These are phyloP conservation scores for Eucommia ulmoides DNA, from an alignment of 257 asterid species.

Conservation along the genomic window DNA sequence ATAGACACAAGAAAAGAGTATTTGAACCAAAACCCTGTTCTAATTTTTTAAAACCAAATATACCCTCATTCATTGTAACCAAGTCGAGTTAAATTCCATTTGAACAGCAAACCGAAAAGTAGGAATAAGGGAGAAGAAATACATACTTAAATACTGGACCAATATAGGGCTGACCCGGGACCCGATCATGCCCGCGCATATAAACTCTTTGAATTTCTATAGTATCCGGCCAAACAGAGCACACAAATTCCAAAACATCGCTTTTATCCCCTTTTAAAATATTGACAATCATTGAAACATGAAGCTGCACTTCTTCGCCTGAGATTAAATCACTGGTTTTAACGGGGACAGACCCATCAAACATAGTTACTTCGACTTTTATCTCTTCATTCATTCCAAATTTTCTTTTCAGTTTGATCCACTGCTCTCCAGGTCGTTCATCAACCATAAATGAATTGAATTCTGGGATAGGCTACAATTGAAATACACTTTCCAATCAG, in stretches of 20 bases:
- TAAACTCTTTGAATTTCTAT: constrained; percentile 52
- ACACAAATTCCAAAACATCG: constrained; percentile 54
- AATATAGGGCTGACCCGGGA: constrained; percentile 22
- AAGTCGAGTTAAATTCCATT: too few species aligned
- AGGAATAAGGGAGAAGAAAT: background rate
- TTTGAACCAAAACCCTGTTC: too few species aligned
- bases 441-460: constrained; percentile 57
- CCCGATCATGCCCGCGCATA: constrained; percentile 28
- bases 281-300: constrained; percentile 43
- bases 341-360: constrained; percentile 53
- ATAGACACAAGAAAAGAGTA: too few species aligned
- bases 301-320: constrained; percentile 50
- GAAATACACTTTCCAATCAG: constrained; percentile 5
- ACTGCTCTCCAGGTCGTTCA: constrained; percentile 73
- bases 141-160: constrained; percentile 82
- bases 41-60: too few species aligned
- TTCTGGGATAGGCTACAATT: constrained; percentile 44
- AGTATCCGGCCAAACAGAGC: constrained; percentile 78
- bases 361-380: constrained; percentile 84
- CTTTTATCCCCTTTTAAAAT: constrained; percentile 48
- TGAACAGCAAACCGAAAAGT: too few species aligned
- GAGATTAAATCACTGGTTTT: constrained; percentile 25
- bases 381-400: constrained; percentile 66
- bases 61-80: too few species aligned
- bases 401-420: constrained; percentile 58